A percentile compares a stretch with the other conserved stretches of the same genome.
Evolutionary conservation across 116 monocot genomes (phyloP).

Genomic region (Papilionanthe hybrid): DNA sequence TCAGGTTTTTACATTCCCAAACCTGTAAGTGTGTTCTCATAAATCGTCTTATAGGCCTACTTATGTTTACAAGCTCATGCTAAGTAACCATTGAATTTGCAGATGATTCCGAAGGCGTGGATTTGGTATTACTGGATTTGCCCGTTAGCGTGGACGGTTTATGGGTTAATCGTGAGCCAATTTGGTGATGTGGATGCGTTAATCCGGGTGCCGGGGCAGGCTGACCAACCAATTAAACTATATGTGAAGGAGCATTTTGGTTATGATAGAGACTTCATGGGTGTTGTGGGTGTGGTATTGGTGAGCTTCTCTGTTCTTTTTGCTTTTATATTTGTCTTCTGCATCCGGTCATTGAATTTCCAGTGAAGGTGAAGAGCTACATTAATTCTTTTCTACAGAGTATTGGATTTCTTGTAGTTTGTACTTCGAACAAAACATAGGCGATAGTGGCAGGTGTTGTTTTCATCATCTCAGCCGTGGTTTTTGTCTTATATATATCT

Average conservation of each 20-base stretch:
- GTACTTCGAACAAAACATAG: too few species aligned
- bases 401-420: too few species aligned
- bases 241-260: slow-evolving; percentile 14
- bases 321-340: slow-evolving; percentile 6
- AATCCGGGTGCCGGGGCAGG: neutral
- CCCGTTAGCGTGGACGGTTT: slow-evolving; percentile 11
- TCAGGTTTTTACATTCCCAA: slow-evolving; percentile 15
- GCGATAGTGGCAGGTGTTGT: too few species aligned
- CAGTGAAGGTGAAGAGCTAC: slow-evolving; percentile 8
- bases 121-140: slow-evolving; percentile 25
- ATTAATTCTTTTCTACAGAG: too few species aligned
- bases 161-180: slow-evolving; percentile 14
- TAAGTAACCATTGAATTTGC: slow-evolving; percentile 5
- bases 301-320: slow-evolving; percentile 9
- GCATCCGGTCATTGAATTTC: slow-evolving; percentile 14
- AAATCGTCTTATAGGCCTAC: neutral
- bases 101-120: slow-evolving; percentile 15
- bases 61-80: neutral
- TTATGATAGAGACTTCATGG: slow-evolving; percentile 9
- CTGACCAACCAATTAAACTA: slow-evolving; percentile 5
- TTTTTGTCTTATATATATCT: too few species aligned
- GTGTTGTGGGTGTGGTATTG: slow-evolving; percentile 5
- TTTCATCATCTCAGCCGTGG: too few species aligned
- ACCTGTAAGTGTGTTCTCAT: slow-evolving; percentile 7
- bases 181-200: slow-evolving; percentile 11